Evolutionary conservation across 805 yeast genomes (phyloP), one percentile per base, ranked within the genome.

Genomic region (Metschnikowia lachancei): DNA sequence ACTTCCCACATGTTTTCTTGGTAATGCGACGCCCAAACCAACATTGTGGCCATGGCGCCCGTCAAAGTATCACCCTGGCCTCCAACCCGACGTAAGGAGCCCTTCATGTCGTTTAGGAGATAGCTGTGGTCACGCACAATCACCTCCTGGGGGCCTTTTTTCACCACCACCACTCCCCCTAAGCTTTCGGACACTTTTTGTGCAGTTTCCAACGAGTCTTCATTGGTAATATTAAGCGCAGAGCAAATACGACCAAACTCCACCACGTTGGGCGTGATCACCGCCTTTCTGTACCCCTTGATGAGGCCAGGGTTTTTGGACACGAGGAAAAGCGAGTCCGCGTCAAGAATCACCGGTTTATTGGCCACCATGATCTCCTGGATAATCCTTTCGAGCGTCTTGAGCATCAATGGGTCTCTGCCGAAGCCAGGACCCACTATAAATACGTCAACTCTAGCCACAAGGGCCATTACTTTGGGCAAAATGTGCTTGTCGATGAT

Each of bases 371-470:
- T 78, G 39, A 85, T 75, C 50, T 80, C 81, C 50, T 71, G 71
- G 36, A 90, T 72, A 17, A 88, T 74, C 26, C 72, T 60, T n/a
- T 74, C 73, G 47, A 85, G 74, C 1, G 85, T 76, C 40, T 74
- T 70, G 43, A 84, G 64, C 88, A 89, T 84, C 30, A 77, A 58
- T 4, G 66, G 64, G 61, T 90, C 96, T 40, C 99, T 72, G 0
- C 99, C 99, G 48, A 91, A 76, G 0, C 98, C 99, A 0, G 98
- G 98, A 0, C 98, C 98, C 32, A 92, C 75, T 1, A 94, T 87
- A 22, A 90, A 81, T 7, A 83, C 87, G 58, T 92, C 95, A 49
- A 89, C 42, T 39, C 95, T 67, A 31, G 74, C 72, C 31, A 92
- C 65, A 18, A 91, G 58, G 0, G 69, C 46, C 17, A 61, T 54